Evolutionary conservation across 345 rosid genomes (phyloP).

Genomic region (Kernera saxatilis): DNA sequence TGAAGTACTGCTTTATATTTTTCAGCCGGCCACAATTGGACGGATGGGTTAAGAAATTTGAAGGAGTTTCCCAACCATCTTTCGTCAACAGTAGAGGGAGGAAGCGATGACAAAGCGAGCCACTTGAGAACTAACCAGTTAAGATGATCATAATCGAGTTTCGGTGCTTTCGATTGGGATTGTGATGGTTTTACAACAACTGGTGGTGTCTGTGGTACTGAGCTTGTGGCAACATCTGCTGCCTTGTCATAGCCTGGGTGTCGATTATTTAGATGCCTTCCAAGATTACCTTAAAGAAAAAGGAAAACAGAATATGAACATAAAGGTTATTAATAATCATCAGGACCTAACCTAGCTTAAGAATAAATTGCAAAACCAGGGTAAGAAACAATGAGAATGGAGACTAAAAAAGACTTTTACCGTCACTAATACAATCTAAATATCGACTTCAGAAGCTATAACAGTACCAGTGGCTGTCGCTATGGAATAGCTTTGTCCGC

Average conservation of each 20-base stretch:
- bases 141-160: constrained; percentile 80
- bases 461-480: constrained; percentile 86
- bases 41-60: constrained; percentile 69
- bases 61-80: constrained; percentile 79
- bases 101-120: constrained; percentile 72
- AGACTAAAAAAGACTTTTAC: neutral
- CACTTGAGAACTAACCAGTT: constrained; percentile 93
- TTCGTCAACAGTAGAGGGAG: constrained; percentile 77
- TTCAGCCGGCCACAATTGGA: constrained; percentile 71
- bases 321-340: neutral
- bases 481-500: constrained; percentile 88
- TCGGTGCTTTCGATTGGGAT: constrained; percentile 44
- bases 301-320: neutral
- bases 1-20: constrained; percentile 56
- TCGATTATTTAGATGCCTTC: constrained; percentile 83
- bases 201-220: constrained; percentile 40
- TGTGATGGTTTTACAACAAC: constrained; percentile 46
- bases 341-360: no score
- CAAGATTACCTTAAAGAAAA: constrained; percentile 70
- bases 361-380: no score
- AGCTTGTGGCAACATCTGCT: constrained; percentile 43
- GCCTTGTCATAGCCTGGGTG: constrained; percentile 92
- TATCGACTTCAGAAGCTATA: neutral
- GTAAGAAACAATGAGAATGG: neutral
- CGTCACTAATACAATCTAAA: neutral